Percentiles rank a stretch among this genome's conserved stretches.
These are phyloP conservation scores for Jaenimonas drosophilae DNA, from an alignment of 208 protist genomes.

Conservation along the genomic window DNA sequence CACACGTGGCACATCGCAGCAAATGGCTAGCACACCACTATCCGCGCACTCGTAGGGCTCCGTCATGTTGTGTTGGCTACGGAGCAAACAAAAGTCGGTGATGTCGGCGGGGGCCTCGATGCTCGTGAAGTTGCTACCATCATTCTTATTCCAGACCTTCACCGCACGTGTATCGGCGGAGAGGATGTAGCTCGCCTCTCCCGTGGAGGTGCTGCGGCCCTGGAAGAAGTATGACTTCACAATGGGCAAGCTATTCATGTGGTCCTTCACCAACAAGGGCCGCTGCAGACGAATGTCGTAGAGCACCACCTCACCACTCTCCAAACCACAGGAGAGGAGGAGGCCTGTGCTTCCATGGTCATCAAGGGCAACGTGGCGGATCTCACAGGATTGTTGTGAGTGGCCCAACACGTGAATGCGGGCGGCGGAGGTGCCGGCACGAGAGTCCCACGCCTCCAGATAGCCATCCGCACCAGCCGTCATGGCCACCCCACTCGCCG, in stretches of 20 bases:
- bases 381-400: constrained; percentile 24
- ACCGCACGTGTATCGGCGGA: constrained; percentile 87
- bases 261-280: constrained; percentile 92
- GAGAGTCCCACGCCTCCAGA: constrained; percentile 78
- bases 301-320: constrained; percentile 68
- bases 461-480: constrained; percentile 63
- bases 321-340: constrained; percentile 68
- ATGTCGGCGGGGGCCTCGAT: constrained; percentile 81
- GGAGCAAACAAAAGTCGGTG: constrained; percentile 80
- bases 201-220: constrained; percentile 63
- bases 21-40: constrained; percentile 86
- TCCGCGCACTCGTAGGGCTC: constrained; percentile 71
- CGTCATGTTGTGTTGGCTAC: constrained; percentile 70
- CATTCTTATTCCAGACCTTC: constrained; percentile 90
- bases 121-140: constrained; percentile 80
- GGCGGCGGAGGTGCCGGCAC: constrained; percentile 27
- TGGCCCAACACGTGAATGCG: constrained; percentile 33
- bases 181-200: constrained; percentile 54
- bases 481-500: constrained; percentile 50
- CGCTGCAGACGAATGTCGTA: constrained; percentile 84
- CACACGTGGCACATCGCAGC: constrained; percentile 88
- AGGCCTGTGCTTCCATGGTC: constrained; percentile 40
- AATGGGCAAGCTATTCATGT: constrained; percentile 93
- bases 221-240: constrained; percentile 89
- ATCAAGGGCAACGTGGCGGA: constrained; percentile 63